Conservation (phyloP, 2,329 filamentous ascomycete species). For the Salinomyces thailandicus region DNA sequence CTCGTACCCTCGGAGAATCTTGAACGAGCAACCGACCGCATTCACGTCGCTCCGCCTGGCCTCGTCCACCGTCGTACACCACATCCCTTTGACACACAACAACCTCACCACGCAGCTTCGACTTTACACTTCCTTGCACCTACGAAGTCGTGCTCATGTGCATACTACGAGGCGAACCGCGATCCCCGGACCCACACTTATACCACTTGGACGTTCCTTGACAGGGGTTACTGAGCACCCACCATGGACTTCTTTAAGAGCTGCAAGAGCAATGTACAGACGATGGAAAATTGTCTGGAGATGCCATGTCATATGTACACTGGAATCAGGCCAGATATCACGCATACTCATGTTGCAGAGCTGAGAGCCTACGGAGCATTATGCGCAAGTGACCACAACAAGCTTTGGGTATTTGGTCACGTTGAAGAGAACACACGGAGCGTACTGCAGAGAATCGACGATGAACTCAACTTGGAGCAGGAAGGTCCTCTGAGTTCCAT, state of each 20-base stretch:
- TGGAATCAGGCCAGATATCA: background rate
- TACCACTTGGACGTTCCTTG: slow-evolving; percentile 18
- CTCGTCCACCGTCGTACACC: too few relatives aligned
- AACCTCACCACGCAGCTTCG: too few relatives aligned
- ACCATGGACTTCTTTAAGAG: slow-evolving; percentile 27
- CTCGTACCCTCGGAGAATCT: too few relatives aligned
- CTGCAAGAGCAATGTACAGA: slow-evolving; percentile 24
- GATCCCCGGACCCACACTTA: background rate
- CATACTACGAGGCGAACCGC: background rate
- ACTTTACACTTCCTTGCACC: too few relatives aligned
- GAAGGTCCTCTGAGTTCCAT: background rate
- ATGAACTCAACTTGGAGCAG: background rate
- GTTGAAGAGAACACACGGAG: background rate
- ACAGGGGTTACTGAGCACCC: background rate
- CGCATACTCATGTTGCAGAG: background rate
- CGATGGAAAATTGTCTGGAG: slow-evolving; percentile 7
- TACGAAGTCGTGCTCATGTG: background rate
- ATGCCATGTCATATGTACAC: slow-evolving; percentile 1
- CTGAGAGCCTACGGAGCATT: slow-evolving; percentile 4
- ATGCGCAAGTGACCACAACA: slow-evolving; percentile 1
- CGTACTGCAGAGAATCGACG: background rate
- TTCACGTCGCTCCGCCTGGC: too few relatives aligned
- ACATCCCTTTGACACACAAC: too few relatives aligned
- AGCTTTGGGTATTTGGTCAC: slow-evolving; percentile 8
- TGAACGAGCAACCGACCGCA: too few relatives aligned